Percentiles rank a stretch among this genome's conserved stretches.
phyloP scores from a whole-genome alignment of 345 rosid genomes.

The Psidium guajava region DNA sequence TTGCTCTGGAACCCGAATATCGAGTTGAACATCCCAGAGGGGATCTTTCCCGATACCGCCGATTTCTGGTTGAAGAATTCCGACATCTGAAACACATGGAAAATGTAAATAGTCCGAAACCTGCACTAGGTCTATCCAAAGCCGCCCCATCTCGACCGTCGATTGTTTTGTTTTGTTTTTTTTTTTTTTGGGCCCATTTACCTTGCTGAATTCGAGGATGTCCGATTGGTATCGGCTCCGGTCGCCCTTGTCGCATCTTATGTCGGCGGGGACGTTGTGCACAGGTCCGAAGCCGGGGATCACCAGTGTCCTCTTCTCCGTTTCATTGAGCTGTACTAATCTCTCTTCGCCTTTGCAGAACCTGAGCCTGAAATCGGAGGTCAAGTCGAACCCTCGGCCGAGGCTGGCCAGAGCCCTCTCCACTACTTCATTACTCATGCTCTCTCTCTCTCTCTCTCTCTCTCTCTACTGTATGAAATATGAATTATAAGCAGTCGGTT shows the following conservation, averaged over 20 bases:
- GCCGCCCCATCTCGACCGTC: background rate
- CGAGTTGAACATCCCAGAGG: constrained; percentile 66
- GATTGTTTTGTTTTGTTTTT: no score
- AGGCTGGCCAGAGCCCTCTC: constrained; percentile 56
- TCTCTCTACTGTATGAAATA: background rate
- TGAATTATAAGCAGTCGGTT: background rate
- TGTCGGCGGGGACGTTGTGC: constrained; percentile 49
- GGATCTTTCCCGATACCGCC: constrained; percentile 64
- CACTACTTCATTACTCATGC: constrained; percentile 20
- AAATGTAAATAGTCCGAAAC: background rate
- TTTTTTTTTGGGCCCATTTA: background rate
- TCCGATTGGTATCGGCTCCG: constrained; percentile 65
- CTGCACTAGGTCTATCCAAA: background rate
- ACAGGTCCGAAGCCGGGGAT: constrained; percentile 58
- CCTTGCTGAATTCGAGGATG: constrained; percentile 75
- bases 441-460: background rate
- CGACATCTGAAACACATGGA: constrained; percentile 47
- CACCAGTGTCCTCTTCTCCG: constrained; percentile 29
- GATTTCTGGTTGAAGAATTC: constrained; percentile 63
- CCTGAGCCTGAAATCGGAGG: constrained; percentile 66
- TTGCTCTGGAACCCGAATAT: constrained; percentile 64
- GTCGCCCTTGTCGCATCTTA: constrained; percentile 92
- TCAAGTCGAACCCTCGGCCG: constrained; percentile 83
- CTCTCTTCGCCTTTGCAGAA: constrained; percentile 69
- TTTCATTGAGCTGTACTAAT: constrained; percentile 45